A percentile compares a stretch with the other conserved stretches of the same genome.
These are phyloP conservation scores for Rhazya stricta DNA, from an alignment of 257 asterid genomes.

Conservation along the genomic window DNA sequence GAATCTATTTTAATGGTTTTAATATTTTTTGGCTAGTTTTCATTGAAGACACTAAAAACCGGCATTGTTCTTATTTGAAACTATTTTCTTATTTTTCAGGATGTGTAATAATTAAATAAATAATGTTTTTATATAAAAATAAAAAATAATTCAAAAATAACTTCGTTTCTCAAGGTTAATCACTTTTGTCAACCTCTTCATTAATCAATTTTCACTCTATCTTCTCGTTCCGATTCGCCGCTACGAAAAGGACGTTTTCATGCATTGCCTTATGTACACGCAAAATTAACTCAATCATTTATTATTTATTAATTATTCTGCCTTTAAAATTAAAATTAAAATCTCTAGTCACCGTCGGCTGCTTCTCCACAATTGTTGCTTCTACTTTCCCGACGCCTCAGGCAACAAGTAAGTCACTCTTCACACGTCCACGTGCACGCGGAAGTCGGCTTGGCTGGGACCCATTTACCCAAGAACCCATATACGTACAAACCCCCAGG, in stretches of 20 bases:
- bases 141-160: no score
- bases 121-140: no score
- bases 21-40: no score
- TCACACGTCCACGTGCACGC: conserved; percentile 17
- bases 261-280: background rate
- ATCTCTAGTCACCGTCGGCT: background rate
- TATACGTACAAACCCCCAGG: background rate
- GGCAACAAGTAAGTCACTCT: conserved; percentile 17
- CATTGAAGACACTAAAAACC: no score
- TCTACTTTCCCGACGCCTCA: conserved; percentile 6
- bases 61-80: no score
- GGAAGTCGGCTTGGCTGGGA: conserved; percentile 13
- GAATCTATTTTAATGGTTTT: no score
- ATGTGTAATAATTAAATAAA: no score
- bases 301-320: background rate
- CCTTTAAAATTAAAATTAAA: background rate
- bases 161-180: background rate
- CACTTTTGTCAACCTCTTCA: background rate
- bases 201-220: background rate
- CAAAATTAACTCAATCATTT: no score
- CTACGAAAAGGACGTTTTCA: background rate
- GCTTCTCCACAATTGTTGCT: background rate
- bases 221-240: background rate
- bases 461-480: background rate
- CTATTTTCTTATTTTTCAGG: no score